phyloP scores from a whole-genome alignment of 1,139 yeast genomes.

The Diutina sp. region DNA sequence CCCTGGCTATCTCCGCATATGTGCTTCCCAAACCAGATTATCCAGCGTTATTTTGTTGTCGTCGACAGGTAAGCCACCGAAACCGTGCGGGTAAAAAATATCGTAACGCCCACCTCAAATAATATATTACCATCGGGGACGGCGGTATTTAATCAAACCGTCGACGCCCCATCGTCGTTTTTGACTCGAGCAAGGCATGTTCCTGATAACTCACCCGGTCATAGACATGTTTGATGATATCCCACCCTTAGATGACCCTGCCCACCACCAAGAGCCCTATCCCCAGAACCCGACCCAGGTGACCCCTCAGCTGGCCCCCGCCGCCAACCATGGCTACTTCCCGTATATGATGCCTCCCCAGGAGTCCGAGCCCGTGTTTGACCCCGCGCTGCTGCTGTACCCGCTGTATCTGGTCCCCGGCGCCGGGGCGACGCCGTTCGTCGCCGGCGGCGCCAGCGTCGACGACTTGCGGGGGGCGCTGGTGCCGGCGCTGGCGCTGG shows the following conservation, averaged over 20 bases:
- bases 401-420: not conserved
- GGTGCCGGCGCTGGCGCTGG: not conserved
- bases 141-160: not conserved
- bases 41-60: not conserved
- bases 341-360: not conserved
- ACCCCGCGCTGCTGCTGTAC: not conserved
- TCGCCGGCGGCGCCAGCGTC: not conserved
- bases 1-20: not conserved
- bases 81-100: not conserved
- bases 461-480: not conserved
- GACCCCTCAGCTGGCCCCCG: not conserved
- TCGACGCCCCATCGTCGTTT: not conserved
- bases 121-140: constrained; percentile 1
- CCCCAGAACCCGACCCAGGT: not conserved
- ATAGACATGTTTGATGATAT: constrained; percentile 1
- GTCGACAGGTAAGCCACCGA: not conserved
- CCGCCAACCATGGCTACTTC: not conserved
- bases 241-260: not conserved
- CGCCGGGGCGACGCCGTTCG: not conserved
- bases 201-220: not conserved
- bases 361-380: not conserved
- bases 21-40: not conserved
- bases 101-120: not conserved
- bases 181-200: not conserved
- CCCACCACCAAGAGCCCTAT: not conserved